These are phyloP conservation scores for Aethionema arabicum DNA, from an alignment of 345 rosid genomes.

Conservation along the genomic window DNA sequence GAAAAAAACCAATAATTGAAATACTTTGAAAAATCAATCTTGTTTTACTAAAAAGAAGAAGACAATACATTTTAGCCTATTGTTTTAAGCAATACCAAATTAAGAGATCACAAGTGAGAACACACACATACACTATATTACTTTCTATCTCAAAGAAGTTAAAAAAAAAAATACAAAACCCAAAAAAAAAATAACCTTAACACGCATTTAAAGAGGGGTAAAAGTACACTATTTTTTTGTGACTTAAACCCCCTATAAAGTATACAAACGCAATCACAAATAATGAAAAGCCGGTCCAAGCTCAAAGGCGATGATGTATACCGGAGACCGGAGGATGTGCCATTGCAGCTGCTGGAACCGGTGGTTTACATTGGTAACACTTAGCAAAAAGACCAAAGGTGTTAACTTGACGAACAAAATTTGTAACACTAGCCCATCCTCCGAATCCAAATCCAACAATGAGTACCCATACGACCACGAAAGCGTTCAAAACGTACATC, in stretches of 20 bases:
- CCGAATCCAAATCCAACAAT: constrained; percentile 96
- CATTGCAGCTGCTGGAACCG: constrained; percentile 38
- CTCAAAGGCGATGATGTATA: constrained; percentile 45
- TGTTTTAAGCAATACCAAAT: constrained; percentile 32
- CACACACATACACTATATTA: constrained; percentile 33
- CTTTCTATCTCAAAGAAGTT: constrained; percentile 28
- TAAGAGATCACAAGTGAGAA: constrained; percentile 28
- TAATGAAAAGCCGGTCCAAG: not conserved
- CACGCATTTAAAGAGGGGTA: constrained; percentile 48
- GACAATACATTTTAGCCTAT: constrained; percentile 23
- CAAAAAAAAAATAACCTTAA: constrained; percentile 47
- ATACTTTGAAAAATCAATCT: not conserved
- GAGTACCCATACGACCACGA: constrained; percentile 78
- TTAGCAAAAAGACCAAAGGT: constrained; percentile 93
- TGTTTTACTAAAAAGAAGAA: constrained; percentile 12
- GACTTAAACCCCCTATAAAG: constrained; percentile 46
- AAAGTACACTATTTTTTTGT: constrained; percentile 34
- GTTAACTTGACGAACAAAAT: constrained; percentile 81
- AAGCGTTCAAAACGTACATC: constrained; percentile 70
- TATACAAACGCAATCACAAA: constrained; percentile 56
- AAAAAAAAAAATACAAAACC: constrained; percentile 24
- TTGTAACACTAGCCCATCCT: constrained; percentile 98
- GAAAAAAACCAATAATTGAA: too few species aligned
- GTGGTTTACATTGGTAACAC: constrained; percentile 96
- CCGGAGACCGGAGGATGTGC: constrained; percentile 41